Base-by-base conservation (phyloP, 495 filamentous ascomycete species). In the Collariella sp. region DNA sequence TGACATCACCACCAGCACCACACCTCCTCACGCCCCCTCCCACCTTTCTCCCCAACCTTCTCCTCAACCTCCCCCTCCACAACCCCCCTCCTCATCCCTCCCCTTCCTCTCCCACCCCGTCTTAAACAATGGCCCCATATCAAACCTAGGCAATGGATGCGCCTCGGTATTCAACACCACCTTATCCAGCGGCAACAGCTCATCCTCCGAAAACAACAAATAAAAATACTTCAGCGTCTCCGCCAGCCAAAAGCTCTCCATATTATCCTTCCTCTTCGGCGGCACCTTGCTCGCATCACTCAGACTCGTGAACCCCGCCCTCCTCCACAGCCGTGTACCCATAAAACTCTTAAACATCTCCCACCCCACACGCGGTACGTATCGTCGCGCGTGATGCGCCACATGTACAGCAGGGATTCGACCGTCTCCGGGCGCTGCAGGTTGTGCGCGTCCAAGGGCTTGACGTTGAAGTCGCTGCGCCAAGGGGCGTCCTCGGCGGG, bases 221-320 rank as follows among this genome's bases (percentile, higher is more conserved):
- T 96, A 98, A 62, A 98, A 86, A 61, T 97, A 98, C 72, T 99
- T 99, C 36, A 99, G 76, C 34, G 94, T 99, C 72, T 99, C 94
- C 38, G 93, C 91, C 72, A 97, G 83, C 93, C 89, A 95, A 67
- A 91, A 95, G 60, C 88, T 90, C 70, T 95, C 89, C 89, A 93
- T 93, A 55, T 93, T 93, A 69, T 95, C 88, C 20, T 80, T 75
- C 50, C 71, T 70, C 16, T 62, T 57, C 0, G 87, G 77, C 4
- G 88, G 88, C 23, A 89, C 67, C 7, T 70, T 70, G 53, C 87
- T 81, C 7, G 88, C 90, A 64, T 90, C 85, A 13, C 76, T 77
- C 38, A 99, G 74, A 49, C 85, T 90, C 2, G 88, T 88, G 61
- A 94, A 99, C 2, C 87, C 84, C 87, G 16, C 82, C 79, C 23